Base-by-base conservation (phyloP, 495 filamentous ascomycete genomes). In the Penicillium dipodomyicola region DNA sequence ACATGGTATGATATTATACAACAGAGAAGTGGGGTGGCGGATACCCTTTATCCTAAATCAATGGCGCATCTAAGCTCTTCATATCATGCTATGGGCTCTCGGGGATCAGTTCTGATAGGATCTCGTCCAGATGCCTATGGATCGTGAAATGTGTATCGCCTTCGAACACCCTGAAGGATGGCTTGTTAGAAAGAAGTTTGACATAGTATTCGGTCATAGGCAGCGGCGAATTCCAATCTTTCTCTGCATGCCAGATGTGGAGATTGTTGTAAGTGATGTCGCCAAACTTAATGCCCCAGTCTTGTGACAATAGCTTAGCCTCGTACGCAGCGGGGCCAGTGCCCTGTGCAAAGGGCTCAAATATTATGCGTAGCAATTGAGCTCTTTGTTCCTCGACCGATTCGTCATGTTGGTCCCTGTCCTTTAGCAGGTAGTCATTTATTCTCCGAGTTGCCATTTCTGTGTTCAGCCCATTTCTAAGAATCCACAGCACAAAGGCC, bases 271-370 rank as follows among this genome's bases (percentile, higher is more conserved):
- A 62, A 14, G 59, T 50, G 9, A 75, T 64, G 41, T 73, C 67
- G 33, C 68, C 52, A 4, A 77, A 63, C 15, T 60, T 33, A 50
- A 75, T 75, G 1, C 69, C 70, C 67, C 72, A 77, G 37, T 65
- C 43, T 7, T 59, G 45, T 22, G 65, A 51, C 0, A 72, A 44
- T 17, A 76, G 54, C n/a, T 52, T 39, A 1, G 60, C 65, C 33
- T 76, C 73, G 12, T 64, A 51, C 22, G 62, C 65, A 29, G 62
- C 52, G 3, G 53, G 56, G 4, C 11, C 32, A 29, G 53, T 17
- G 2, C 61, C 57, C 11, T 63, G 61, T 5, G 40, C 52, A 49
- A 78, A 76, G 2, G 57, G 63, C 42, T 75, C 70, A 25, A 58
- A 60, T 39, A 66, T 8, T 15, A 45, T 15, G 20, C 41, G 47